These are phyloP conservation scores for Plasmodium gallinaceum DNA, from an alignment of 169 alveolate genomes.

Conservation along the genomic window DNA sequence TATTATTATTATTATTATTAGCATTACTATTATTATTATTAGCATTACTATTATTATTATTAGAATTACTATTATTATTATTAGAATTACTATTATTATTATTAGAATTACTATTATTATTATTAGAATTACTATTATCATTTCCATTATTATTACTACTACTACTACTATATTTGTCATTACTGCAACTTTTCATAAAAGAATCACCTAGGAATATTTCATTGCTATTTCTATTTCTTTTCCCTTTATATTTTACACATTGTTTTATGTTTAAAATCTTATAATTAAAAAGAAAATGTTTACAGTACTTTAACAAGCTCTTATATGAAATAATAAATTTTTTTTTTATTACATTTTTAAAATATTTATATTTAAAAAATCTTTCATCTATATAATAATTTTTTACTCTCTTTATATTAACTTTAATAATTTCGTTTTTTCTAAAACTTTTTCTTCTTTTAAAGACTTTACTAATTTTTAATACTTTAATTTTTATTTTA, in stretches of 20 bases:
- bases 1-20: not conserved
- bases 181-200: conserved; percentile 16
- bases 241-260: not conserved
- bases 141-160: not conserved
- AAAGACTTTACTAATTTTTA: no score
- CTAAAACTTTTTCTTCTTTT: no score
- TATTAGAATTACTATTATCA: not conserved
- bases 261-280: conserved; percentile 9
- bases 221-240: not conserved
- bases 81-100: no score
- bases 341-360: conserved; percentile 20
- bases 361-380: not conserved
- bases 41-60: not conserved
- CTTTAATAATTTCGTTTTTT: not conserved
- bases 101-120: not conserved
- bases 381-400: not conserved
- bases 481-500: no score
- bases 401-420: not conserved
- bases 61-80: no score
- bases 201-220: not conserved
- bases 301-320: not conserved
- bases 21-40: not conserved
- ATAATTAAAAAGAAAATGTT: conserved; percentile 6
- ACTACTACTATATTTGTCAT: not conserved
- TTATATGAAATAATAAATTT: conserved; percentile 1